Evolutionary conservation across 495 filamentous ascomycete genomes (phyloP), one percentile per base, ranked within the genome.

Genomic region (Daldinia vernicosa): DNA sequence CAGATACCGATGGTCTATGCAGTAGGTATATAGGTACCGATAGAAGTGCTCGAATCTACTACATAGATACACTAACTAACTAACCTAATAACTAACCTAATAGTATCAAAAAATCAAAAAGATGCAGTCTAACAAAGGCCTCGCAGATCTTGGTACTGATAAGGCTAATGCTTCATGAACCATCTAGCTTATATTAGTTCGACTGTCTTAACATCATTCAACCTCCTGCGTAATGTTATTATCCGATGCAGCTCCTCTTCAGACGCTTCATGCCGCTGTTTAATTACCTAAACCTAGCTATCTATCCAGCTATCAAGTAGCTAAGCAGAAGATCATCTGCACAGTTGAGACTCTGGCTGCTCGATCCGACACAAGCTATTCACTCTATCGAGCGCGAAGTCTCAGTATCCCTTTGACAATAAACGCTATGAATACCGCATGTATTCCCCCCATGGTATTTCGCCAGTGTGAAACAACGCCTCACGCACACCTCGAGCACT

Each of bases 311-410:
- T n/a, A n/a, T n/a, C n/a, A n/a, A n/a, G n/a, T n/a, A 11, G 8
- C 17, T 47, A 22, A 26, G 43, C 35, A 19, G 43, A 60, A 35
- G 58, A 63, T 67, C 63, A 28, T 52, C 59, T 57, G 52, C 17
- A 59, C 45, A 52, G 27, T 60, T 61, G 53, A 66, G 61, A 63
- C 59, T 12, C 56, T 58, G 33, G 35, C 59, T 66, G 33, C 35
- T 67, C 54, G 53, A 54, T 39, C 69, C 57, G 54, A 67, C 47
- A 32, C n/a, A 28, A 35, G 0, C 6, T 55, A 11, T 32, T 71
- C 40, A 11, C 33, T 71, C 40, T 63, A 71, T 64, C 54, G 63
- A 64, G 32, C n/a, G 32, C n/a, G n/a, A 47, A 58, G 69, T 67
- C 40, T 71, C 69, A 71, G 60, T 71, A 71, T 63, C 43, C 43